Conservation (phyloP, 129 eudicot species). For the Flaveria sonorensis region DNA sequence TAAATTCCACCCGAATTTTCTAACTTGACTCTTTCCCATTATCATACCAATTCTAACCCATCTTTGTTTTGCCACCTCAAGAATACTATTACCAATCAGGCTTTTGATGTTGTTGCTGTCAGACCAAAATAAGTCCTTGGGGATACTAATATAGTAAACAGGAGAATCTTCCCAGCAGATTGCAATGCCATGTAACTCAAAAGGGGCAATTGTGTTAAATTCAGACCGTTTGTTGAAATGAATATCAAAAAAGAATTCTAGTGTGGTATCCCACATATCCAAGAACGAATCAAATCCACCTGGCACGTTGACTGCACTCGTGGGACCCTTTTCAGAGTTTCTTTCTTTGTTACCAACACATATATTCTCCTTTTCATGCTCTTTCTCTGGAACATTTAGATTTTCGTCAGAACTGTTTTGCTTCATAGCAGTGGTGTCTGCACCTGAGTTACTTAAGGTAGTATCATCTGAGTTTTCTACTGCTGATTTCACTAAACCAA, state of each 20-base stretch:
- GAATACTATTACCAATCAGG: constrained; percentile 24
- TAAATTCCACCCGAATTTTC: constrained; percentile 76
- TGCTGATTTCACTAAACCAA: constrained; percentile 6
- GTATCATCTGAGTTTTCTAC: constrained; percentile 41
- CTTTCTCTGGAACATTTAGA: constrained; percentile 31
- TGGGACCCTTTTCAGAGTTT: constrained; percentile 64
- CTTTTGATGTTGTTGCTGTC: constrained; percentile 33
- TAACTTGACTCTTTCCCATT: constrained; percentile 61
- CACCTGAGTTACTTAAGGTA: constrained; percentile 25
- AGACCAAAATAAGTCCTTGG: constrained; percentile 68
- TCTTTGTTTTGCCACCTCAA: constrained; percentile 61
- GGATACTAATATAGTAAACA: constrained; percentile 72
- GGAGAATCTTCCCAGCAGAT: constrained; percentile 93
- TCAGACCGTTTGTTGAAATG: constrained; percentile 76
- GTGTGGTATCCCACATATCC: constrained; percentile 64
- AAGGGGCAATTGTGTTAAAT: constrained; percentile 56
- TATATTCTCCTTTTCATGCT: constrained; percentile 35
- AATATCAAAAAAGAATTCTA: constrained; percentile 73
- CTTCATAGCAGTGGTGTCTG: constrained; percentile 26
- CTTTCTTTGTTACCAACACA: constrained; percentile 45
- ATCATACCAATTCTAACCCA: constrained; percentile 68
- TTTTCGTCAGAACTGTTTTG: constrained; percentile 22
- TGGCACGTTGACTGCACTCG: constrained; percentile 53
- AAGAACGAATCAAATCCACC: constrained; percentile 83
- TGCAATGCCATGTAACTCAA: constrained; percentile 83